Evolutionary conservation across 2,329 filamentous ascomycete species (phyloP).

Genomic region (Canariomyces notabilis): DNA sequence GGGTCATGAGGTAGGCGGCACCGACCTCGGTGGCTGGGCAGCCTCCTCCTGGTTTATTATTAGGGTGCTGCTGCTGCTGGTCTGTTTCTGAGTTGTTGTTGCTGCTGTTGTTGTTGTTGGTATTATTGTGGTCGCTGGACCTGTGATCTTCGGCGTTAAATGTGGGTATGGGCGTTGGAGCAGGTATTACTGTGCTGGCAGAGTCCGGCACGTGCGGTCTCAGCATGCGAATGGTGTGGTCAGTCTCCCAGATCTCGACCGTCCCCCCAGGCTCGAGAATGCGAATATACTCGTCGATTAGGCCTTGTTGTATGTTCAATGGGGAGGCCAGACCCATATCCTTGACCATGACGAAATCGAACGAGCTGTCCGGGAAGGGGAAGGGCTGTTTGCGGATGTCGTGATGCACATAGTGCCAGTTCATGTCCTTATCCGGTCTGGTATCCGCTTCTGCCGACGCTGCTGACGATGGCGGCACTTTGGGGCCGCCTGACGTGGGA

Average conservation of each 20-base stretch:
- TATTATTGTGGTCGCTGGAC: background rate
- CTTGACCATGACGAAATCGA: conserved; percentile 85
- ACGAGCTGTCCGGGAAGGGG: conserved; percentile 74
- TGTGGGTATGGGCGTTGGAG: background rate
- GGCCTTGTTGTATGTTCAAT: conserved; percentile 49
- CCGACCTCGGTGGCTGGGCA: conserved; percentile 61
- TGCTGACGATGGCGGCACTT: conserved; percentile 9
- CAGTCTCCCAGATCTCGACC: conserved; percentile 85
- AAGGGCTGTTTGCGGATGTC: conserved; percentile 71
- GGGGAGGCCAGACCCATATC: conserved; percentile 67
- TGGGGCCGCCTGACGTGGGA: conserved; percentile 9
- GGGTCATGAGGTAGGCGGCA: conserved; percentile 76
- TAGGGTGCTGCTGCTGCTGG: conserved; percentile 11
- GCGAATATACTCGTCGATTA: conserved; percentile 69
- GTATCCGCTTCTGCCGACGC: conserved; percentile 13
- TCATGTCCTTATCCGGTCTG: conserved; percentile 62
- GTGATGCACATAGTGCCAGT: conserved; percentile 85
- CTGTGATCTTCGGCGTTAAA: conserved; percentile 21
- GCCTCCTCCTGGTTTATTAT: too few species aligned
- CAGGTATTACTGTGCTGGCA: background rate
- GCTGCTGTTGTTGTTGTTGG: background rate
- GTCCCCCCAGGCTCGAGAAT: conserved; percentile 72
- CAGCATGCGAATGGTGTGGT: conserved; percentile 77
- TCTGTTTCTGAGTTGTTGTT: background rate
- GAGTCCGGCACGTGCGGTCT: conserved; percentile 65